A percentile compares a stretch with the other conserved stretches of the same genome.
Conservation (phyloP, 495 filamentous ascomycete genomes). For the Hypoxylon subgilvum region DNA sequence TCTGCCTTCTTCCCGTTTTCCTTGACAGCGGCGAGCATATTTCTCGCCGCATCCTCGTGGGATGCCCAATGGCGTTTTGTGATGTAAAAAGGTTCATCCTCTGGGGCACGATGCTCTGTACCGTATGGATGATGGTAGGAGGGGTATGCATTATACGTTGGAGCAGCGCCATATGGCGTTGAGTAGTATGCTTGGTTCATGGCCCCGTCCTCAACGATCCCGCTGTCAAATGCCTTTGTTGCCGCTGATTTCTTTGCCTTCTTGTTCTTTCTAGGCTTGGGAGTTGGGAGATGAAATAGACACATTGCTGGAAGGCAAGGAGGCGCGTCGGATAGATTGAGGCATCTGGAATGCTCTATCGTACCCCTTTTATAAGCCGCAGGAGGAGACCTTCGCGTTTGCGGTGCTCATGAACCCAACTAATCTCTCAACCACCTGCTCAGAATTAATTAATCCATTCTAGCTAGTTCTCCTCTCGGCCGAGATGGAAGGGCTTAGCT, state of each 20-base stretch:
- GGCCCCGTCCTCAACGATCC: neutral
- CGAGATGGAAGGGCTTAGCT: constrained; percentile 7
- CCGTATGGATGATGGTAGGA: constrained; percentile 6
- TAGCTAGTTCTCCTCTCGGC: constrained; percentile 13
- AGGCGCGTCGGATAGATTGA: neutral
- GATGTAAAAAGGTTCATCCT: constrained; percentile 17
- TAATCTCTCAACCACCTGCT: neutral
- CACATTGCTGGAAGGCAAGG: constrained; percentile 21
- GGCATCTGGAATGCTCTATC: neutral
- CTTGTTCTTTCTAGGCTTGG: constrained; percentile 18
- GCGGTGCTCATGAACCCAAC: neutral
- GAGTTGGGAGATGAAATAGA: constrained; percentile 21
- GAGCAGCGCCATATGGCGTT: neutral
- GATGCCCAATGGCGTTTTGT: constrained; percentile 20
- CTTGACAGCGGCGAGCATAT: neutral
- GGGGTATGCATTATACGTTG: constrained; percentile 12
- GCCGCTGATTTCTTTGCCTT: constrained; percentile 12
- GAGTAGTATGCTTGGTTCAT: neutral
- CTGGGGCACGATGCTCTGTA: constrained; percentile 9
- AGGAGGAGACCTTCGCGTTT: neutral
- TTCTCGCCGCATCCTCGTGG: constrained; percentile 7
- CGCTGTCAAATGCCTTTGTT: neutral
- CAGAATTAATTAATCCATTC: constrained; percentile 4
- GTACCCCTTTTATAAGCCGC: constrained; percentile 12
- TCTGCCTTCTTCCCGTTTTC: constrained; percentile 32